Base-by-base conservation (phyloP, 2,329 filamentous ascomycete genomes). In the Botrytis galanthina region DNA sequence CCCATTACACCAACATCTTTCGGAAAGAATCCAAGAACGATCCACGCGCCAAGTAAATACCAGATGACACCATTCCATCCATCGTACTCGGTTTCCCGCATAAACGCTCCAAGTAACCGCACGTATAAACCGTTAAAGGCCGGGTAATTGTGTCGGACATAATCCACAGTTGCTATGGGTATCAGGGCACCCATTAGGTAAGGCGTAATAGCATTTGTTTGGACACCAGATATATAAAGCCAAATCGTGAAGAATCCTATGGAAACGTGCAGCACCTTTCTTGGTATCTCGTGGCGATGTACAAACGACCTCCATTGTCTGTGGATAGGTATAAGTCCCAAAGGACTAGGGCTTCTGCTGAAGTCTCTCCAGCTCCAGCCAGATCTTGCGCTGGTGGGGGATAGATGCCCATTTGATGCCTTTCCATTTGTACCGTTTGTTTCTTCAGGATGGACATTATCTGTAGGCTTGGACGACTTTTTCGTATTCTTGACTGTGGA, bases 51-150 rank as follows among this genome's bases (percentile, higher is more conserved):
- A 12, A 98, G 88, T 16, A 99, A 89, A 83, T 98, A 99, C 86
- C 93, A 98, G 77, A 99, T 97, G 78, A 98, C 95, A 70, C 96
- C 96, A 81, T 99, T 99, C 87, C 94, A 99, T 70, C 94, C 93
- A 66, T 91, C 87, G 78, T 95, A 97, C 84, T 99, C 96, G 76
- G 92, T 96, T 85, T 99, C 96, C 72, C 96, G 93, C 96, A 99
- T 99, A 78, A 99, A 86, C 0, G 95, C 94, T 64, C 96, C 96
- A 22, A 98, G 84, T 54, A 89, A 87, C 73, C 88, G 90, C 78
- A 98, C 95, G 83, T 98, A 99, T 73, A 97, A 81, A 54, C 91
- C 88, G 82, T 99, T 99, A 80, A 99, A 88, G 1, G 90, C 87
- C 74, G 92, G 89, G 78, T 90, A 96, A 78, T 90, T 89, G 83